These are phyloP conservation scores for Porcisia hertigi DNA, from an alignment of 208 protist genomes.

Conservation along the genomic window DNA sequence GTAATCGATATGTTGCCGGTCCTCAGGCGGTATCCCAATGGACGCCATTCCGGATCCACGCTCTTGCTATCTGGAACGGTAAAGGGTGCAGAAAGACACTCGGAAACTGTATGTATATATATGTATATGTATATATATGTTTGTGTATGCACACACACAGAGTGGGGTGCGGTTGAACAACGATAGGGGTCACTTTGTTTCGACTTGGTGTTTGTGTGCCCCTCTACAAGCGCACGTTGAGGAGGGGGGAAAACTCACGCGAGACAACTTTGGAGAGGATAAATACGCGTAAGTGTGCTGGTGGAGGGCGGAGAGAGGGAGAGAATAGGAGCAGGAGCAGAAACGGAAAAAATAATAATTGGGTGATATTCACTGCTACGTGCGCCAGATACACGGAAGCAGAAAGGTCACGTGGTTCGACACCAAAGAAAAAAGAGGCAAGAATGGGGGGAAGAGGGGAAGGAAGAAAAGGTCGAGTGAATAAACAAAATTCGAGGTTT, in stretches of 20 bases:
- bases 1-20: conserved; percentile 92
- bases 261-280: too few relatives aligned
- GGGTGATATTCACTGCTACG: background rate
- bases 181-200: too few relatives aligned
- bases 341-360: background rate
- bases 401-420: background rate
- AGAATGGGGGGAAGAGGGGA: too few relatives aligned
- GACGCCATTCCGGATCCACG: conserved; percentile 9
- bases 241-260: too few relatives aligned
- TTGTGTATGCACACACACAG: background rate
- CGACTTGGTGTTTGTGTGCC: too few relatives aligned
- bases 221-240: too few relatives aligned
- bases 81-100: background rate
- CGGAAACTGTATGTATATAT: background rate
- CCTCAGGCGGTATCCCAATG: conserved; percentile 50
- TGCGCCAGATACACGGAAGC: background rate
- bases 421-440: background rate
- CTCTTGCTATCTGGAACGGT: background rate
- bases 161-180: too few relatives aligned
- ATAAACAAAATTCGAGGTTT: background rate
- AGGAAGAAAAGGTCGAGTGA: background rate
- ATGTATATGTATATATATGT: background rate
- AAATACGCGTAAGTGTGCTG: too few relatives aligned
- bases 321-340: too few relatives aligned
- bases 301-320: too few relatives aligned